Evolutionary conservation across 176 grass and related monocot species (phyloP).

Genomic region (Dendrocalamus sinicus): DNA sequence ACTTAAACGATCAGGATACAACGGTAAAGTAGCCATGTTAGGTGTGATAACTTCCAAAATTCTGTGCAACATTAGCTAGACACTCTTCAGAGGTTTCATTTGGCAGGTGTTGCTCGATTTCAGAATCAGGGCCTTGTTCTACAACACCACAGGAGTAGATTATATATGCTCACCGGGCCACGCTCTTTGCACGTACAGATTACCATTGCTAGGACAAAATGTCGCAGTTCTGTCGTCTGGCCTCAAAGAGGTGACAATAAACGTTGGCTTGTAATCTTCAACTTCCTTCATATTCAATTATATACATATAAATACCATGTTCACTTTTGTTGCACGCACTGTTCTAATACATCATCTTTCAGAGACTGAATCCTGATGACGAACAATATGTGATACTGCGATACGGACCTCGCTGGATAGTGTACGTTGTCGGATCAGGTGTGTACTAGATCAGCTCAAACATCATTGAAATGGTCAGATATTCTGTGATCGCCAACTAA

Average conservation of each 20-base stretch:
- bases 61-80: not conserved
- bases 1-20: slow-evolving; percentile 50
- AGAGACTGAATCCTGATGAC: slow-evolving; percentile 45
- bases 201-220: slow-evolving; percentile 51
- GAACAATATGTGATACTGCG: slow-evolving; percentile 53
- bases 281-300: not conserved
- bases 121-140: slow-evolving; percentile 54
- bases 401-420: slow-evolving; percentile 69
- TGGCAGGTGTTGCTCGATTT: slow-evolving; percentile 62
- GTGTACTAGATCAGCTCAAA: slow-evolving; percentile 27
- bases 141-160: slow-evolving; percentile 66
- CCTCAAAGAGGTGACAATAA: slow-evolving; percentile 42
- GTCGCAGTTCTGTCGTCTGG: slow-evolving; percentile 58
- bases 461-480: not conserved
- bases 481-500: not conserved
- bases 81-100: slow-evolving; percentile 11
- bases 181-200: slow-evolving; percentile 44
- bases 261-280: not conserved
- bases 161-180: slow-evolving; percentile 55
- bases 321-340: not conserved
- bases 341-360: not conserved
- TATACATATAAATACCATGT: not conserved
- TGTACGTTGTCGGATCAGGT: slow-evolving; percentile 75
- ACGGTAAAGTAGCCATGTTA: slow-evolving; percentile 29
- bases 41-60: not conserved